Conservation (phyloP, 441 rosid genomes). For the Breynia disticha region DNA sequence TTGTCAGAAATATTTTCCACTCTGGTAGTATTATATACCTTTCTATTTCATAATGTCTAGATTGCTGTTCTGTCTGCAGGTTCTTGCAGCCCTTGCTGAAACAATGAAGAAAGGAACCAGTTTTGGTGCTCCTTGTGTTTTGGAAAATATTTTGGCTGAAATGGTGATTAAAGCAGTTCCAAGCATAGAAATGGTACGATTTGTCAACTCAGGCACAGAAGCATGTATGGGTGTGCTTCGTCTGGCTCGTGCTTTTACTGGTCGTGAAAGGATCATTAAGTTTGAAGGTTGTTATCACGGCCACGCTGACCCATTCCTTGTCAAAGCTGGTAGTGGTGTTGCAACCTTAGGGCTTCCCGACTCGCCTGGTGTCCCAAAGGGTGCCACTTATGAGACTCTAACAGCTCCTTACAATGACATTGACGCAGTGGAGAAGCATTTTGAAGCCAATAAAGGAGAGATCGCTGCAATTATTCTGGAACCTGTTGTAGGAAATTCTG, state of each 20-base stretch:
- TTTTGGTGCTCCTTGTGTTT: constrained; percentile 96
- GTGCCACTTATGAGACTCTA: constrained; percentile 65
- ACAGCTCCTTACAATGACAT: constrained; percentile 67
- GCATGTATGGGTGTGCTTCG: constrained; percentile 98
- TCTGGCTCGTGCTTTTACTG: constrained; percentile 77
- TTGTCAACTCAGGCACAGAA: constrained; percentile 84
- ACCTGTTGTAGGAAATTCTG: constrained; percentile 88
- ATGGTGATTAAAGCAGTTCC: constrained; percentile 92
- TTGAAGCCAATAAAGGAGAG: constrained; percentile 57
- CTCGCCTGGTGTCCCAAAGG: constrained; percentile 85
- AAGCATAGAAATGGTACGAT: constrained; percentile 85
- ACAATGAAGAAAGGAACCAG: constrained; percentile 97
- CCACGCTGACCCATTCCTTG: constrained; percentile 87
- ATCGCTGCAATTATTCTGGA: constrained; percentile 74
- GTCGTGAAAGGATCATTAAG: constrained; percentile 58
- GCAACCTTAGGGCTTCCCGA: constrained; percentile 84
- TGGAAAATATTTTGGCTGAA: constrained; percentile 78
- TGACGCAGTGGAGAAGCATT: constrained; percentile 47
- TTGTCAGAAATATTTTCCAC: neutral
- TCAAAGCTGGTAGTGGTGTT: constrained; percentile 94
- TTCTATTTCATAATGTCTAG: constrained; percentile 1
- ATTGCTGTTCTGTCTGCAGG: constrained; percentile 29
- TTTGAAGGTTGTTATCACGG: constrained; percentile 97
- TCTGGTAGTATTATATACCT: neutral
- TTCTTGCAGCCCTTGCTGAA: constrained; percentile 75